Evolutionary conservation across 169 alveolate genomes (phyloP).

Genomic region (Cryptosporidium felis): DNA sequence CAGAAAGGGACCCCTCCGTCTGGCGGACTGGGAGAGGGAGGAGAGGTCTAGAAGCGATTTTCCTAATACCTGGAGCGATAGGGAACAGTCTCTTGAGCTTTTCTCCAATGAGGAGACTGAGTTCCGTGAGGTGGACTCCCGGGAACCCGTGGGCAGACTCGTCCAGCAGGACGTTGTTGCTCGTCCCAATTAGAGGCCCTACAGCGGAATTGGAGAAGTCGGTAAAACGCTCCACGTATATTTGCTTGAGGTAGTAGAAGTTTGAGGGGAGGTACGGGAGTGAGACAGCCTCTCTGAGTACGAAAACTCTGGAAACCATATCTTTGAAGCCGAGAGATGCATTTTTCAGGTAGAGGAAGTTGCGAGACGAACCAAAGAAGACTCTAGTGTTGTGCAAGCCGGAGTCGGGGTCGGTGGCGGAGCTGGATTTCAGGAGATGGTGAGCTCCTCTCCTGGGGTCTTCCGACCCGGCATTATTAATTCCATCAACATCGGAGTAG

Average conservation of each 20-base stretch:
- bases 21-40: constrained; percentile 31
- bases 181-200: constrained; percentile 49
- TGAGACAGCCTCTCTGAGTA: constrained; percentile 4
- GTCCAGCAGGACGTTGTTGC: constrained; percentile 2
- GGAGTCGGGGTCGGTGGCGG: too few relatives aligned
- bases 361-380: constrained; percentile 55
- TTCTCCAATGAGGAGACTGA: background rate
- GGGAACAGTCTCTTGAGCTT: constrained; percentile 24
- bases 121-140: background rate
- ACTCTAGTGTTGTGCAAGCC: background rate
- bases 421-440: background rate
- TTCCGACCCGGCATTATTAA: background rate
- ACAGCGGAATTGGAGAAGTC: constrained; percentile 43
- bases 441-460: background rate
- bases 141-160: background rate
- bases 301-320: constrained; percentile 39
- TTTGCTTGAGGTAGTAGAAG: constrained; percentile 29
- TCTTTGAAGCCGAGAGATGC: background rate
- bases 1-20: background rate
- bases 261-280: constrained; percentile 44
- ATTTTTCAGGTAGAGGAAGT: constrained; percentile 20
- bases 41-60: background rate
- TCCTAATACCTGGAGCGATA: background rate
- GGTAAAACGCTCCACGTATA: constrained; percentile 1
- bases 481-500: constrained; percentile 34